Conservation (phyloP, 2,329 filamentous ascomycete species). For the Bipolaris oryzae region DNA sequence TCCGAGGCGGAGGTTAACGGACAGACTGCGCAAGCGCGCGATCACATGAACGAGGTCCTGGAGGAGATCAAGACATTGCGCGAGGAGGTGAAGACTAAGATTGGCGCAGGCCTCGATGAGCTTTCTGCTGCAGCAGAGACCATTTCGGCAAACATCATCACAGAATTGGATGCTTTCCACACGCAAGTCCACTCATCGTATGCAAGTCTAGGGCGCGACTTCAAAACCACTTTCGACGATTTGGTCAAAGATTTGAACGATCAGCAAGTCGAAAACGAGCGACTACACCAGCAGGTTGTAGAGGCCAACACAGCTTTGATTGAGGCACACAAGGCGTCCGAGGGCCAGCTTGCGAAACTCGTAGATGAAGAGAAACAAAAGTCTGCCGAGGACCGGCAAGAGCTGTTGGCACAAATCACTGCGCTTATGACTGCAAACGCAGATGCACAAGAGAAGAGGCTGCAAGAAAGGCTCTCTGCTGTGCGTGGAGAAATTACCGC, state of each 20-base stretch:
- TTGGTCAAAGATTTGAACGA: conserved; percentile 74
- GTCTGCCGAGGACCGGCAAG: conserved; percentile 74
- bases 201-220: conserved; percentile 79
- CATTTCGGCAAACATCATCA: conserved; percentile 87
- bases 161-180: conserved; percentile 84
- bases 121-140: conserved; percentile 83
- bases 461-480: conserved; percentile 66
- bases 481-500: conserved; percentile 69
- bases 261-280: conserved; percentile 78
- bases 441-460: conserved; percentile 72
- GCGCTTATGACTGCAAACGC: conserved; percentile 76
- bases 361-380: conserved; percentile 77
- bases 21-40: conserved; percentile 72
- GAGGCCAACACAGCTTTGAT: conserved; percentile 71
- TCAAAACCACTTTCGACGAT: conserved; percentile 84
- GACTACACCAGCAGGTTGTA: conserved; percentile 73
- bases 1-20: conserved; percentile 72
- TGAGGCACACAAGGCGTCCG: conserved; percentile 70
- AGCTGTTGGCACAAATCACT: conserved; percentile 76
- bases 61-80: conserved; percentile 91
- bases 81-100: conserved; percentile 83
- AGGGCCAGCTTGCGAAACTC: conserved; percentile 69
- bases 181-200: conserved; percentile 82
- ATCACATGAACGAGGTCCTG: conserved; percentile 88
- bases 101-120: conserved; percentile 82